Base-by-base conservation (phyloP, 108 stramenopile species). In the Nitzschia sp. region DNA sequence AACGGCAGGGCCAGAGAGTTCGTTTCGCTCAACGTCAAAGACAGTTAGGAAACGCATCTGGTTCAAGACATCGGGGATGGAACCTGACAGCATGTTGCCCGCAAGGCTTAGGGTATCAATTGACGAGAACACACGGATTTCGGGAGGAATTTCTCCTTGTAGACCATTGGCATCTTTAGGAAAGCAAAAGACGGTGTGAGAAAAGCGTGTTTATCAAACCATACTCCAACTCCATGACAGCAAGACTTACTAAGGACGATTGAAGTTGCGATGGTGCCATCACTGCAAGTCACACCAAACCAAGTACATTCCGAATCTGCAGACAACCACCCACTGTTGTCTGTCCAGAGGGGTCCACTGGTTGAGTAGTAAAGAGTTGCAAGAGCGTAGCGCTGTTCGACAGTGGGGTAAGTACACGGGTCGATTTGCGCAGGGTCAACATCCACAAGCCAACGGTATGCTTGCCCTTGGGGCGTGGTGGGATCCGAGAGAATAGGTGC, bases 381-480 rank as follows among this genome's bases (percentile, higher is more conserved):
- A 26, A 82, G 38, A n/a, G 66, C 78, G 55, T 82, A 85, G 18
- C 76, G 71, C 56, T 82, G 78, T 11, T 54, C 57, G n/a, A 77
- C 31, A 23, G 81, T 85, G 0, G 64, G 60, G 27, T 79, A 76
- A n/a, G 70, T 76, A 54, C 78, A 79, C 18, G 74, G 66, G 58
- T 82, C 75, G 27, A 72, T 47, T 17, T 61, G 31, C 3, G 69
- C 47, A 13, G 77, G 71, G 64, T 84, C 83, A 3, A 45, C 46
- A 32, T 77, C 66, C 13, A 76, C 28, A 36, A 85, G 33, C 71
- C 77, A 81, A 13, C 51, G 28, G 47, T 76, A 74, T 2, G 85
- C 80, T 59, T 60, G 33, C 51, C 85, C 85, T 69, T 85, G 85
- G 17, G 75, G 78, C 0, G 85, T 79, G 13, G 68, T 46, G 11